Evolutionary conservation across 768 basidiomycete species (phyloP).

Genomic region (Pisolithus albus): DNA sequence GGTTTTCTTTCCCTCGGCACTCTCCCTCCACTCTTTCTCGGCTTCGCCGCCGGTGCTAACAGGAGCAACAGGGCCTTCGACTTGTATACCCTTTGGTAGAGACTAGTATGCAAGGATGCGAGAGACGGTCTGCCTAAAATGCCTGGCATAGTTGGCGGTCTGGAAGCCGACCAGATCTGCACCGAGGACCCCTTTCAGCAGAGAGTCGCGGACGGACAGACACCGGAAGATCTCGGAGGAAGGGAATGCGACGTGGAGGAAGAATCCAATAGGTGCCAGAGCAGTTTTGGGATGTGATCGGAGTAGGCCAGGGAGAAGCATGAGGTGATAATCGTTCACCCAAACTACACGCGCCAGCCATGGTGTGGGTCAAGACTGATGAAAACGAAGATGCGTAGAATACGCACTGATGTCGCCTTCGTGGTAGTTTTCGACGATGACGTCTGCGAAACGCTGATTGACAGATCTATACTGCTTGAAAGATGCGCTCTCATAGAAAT

Average conservation of each 20-base stretch:
- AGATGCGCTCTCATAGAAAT: constrained; percentile 71
- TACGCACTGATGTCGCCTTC: constrained; percentile 76
- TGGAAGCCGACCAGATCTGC: constrained; percentile 94
- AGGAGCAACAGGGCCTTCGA: constrained; percentile 26
- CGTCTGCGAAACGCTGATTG: constrained; percentile 85
- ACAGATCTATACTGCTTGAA: constrained; percentile 86
- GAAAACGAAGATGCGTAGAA: background rate
- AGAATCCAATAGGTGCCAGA: constrained; percentile 61
- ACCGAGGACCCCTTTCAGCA: constrained; percentile 84
- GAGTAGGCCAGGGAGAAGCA: constrained; percentile 84
- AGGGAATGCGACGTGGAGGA: constrained; percentile 96
- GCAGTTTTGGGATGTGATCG: constrained; percentile 50
- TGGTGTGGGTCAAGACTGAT: background rate
- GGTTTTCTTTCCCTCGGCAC: background rate
- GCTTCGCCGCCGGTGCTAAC: constrained; percentile 2
- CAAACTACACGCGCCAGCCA: constrained; percentile 38
- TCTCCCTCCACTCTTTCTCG: background rate
- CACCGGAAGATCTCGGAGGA: constrained; percentile 94
- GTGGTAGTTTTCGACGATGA: constrained; percentile 70
- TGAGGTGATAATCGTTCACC: constrained; percentile 95
- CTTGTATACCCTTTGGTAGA: constrained; percentile 75
- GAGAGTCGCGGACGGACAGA: constrained; percentile 67
- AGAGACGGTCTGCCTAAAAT: constrained; percentile 79
- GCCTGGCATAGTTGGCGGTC: constrained; percentile 74
- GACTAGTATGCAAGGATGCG: constrained; percentile 78